Evolutionary conservation across 2,329 filamentous ascomycete genomes (phyloP).

Genomic region (Hypoxylon sp.): DNA sequence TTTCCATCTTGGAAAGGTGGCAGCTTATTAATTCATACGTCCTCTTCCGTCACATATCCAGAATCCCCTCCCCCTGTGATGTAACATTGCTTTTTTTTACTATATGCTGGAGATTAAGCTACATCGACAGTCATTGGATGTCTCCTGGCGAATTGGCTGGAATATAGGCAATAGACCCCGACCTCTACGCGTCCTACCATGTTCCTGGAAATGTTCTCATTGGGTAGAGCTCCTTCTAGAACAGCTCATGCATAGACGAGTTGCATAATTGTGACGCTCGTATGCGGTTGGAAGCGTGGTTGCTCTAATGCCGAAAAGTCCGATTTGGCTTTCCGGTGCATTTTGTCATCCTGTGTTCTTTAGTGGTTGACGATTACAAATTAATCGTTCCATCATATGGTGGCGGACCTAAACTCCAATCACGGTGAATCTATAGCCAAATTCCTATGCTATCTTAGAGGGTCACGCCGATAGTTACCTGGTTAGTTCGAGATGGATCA

Average conservation of each 20-base stretch:
- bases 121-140: neutral
- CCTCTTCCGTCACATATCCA: neutral
- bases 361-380: neutral
- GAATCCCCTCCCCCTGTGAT: neutral
- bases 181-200: neutral
- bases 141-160: neutral
- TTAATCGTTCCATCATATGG: neutral
- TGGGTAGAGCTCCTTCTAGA: neutral
- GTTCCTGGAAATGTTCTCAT: neutral
- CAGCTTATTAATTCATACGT: conserved; percentile 1
- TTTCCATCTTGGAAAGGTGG: neutral
- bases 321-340: neutral
- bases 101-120: neutral
- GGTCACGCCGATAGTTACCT: neutral
- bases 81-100: neutral
- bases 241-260: neutral
- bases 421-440: neutral
- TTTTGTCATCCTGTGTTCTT: neutral
- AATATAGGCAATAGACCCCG: neutral
- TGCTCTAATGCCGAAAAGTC: neutral
- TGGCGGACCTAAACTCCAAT: too few species aligned
- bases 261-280: neutral
- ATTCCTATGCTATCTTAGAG: neutral
- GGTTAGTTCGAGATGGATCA: neutral
- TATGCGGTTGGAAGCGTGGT: neutral